Conservation (phyloP, 768 basidiomycete species). For the Strobilomyces confusus region DNA sequence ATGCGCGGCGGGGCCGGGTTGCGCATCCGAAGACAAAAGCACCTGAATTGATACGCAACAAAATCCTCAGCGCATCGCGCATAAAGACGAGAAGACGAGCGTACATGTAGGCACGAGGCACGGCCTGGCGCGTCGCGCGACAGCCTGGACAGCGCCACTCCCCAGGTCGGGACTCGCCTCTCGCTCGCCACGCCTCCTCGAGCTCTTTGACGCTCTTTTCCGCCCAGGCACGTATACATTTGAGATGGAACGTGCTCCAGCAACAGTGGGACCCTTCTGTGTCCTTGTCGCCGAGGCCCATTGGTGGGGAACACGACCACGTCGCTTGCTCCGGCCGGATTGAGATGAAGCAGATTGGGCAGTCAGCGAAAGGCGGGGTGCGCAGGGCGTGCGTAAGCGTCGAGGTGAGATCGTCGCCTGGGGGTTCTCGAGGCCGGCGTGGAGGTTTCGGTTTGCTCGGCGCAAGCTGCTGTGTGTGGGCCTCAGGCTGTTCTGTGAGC, state of each 20-base stretch:
- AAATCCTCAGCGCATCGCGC: not conserved
- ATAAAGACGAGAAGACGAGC: not conserved
- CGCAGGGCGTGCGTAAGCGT: slow-evolving; percentile 62
- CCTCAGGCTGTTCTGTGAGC: slow-evolving; percentile 26
- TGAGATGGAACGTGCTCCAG: slow-evolving; percentile 88
- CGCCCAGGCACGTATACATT: slow-evolving; percentile 89
- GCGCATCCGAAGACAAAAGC: slow-evolving; percentile 76
- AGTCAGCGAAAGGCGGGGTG: slow-evolving; percentile 71
- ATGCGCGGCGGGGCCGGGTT: slow-evolving; percentile 69
- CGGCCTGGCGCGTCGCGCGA: slow-evolving; percentile 67
- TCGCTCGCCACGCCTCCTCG: slow-evolving; percentile 65
- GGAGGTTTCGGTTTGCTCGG: slow-evolving; percentile 4
- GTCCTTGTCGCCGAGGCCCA: slow-evolving; percentile 9
- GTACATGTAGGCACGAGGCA: slow-evolving; percentile 66
- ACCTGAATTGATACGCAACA: slow-evolving; percentile 39
- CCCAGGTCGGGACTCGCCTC: slow-evolving; percentile 64
- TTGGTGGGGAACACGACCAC: slow-evolving; percentile 80
- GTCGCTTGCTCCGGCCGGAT: slow-evolving; percentile 77
- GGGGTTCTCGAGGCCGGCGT: slow-evolving; percentile 10
- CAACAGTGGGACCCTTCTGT: slow-evolving; percentile 55
- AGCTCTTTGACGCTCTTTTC: slow-evolving; percentile 72
- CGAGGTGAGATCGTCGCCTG: slow-evolving; percentile 67
- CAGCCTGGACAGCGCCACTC: slow-evolving; percentile 96
- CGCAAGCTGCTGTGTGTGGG: not conserved
- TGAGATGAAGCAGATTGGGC: slow-evolving; percentile 77